These are phyloP conservation scores for Euptelea pleiosperma DNA, from an alignment of 164 flowering plant genomes.

Conservation along the genomic window DNA sequence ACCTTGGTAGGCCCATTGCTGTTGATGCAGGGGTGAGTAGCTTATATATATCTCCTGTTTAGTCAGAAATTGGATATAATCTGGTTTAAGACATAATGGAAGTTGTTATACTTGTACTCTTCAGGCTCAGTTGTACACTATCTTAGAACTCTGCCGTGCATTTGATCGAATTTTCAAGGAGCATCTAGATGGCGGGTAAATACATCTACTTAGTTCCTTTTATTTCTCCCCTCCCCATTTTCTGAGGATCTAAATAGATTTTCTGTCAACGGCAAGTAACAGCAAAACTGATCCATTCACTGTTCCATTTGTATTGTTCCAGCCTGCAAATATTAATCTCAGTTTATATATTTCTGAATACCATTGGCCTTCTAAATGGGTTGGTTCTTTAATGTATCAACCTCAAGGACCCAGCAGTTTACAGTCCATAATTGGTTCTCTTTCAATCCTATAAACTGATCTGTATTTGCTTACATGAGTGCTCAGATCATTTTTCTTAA, in stretches of 20 bases:
- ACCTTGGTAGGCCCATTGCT: constrained; percentile 67
- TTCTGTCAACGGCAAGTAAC: not conserved
- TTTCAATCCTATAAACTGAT: too few species aligned
- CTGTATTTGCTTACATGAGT: too few species aligned
- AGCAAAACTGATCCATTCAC: too few species aligned
- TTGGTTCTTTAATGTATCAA: too few species aligned
- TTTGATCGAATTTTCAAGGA: constrained; percentile 83
- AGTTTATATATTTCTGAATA: too few species aligned
- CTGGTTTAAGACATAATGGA: not conserved
- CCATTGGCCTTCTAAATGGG: too few species aligned
- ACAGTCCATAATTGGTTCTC: too few species aligned
- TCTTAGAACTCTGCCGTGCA: constrained; percentile 82
- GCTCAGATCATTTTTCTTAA: too few species aligned
- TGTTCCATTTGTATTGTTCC: too few species aligned
- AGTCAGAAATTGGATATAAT: not conserved
- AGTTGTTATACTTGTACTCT: not conserved
- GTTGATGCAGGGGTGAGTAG: constrained; percentile 72
- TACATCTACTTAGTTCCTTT: not conserved
- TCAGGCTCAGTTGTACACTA: constrained; percentile 79
- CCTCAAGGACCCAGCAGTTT: too few species aligned
- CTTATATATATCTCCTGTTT: constrained; percentile 5
- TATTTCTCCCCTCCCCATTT: not conserved
- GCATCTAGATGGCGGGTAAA: constrained; percentile 89
- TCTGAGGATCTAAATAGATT: not conserved
- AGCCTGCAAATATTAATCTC: too few species aligned